phyloP scores from a whole-genome alignment of 2,329 filamentous ascomycete genomes.

The Metarhizium guizhouense region DNA sequence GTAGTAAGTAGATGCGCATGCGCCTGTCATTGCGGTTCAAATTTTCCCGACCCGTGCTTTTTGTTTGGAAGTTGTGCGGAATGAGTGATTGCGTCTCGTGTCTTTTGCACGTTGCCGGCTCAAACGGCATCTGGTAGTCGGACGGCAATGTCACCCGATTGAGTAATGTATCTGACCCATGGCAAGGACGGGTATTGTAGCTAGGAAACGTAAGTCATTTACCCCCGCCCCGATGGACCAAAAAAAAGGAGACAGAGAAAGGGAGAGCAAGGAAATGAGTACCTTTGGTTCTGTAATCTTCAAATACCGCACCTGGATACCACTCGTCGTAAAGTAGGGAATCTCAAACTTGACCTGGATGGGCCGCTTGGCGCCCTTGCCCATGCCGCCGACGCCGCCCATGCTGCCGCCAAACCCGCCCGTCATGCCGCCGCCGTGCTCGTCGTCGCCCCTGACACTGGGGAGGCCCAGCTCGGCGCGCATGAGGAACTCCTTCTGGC shows the following conservation, averaged over 20 bases:
- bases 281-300: conserved; percentile 99
- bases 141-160: conserved; percentile 93
- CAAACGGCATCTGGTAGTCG: conserved; percentile 83
- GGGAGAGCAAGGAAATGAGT: conserved; percentile 12
- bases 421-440: conserved; percentile 94
- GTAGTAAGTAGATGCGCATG: background rate
- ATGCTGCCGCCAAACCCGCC: conserved; percentile 95
- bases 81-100: background rate
- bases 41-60: background rate
- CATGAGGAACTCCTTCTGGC: conserved; percentile 98
- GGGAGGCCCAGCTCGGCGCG: conserved; percentile 90
- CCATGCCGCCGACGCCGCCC: conserved; percentile 70
- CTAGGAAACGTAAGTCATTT: conserved; percentile 33
- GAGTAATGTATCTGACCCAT: conserved; percentile 98
- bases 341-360: conserved; percentile 99
- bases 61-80: background rate
- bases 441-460: conserved; percentile 89
- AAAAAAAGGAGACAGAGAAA: background rate
- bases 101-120: conserved; percentile 14
- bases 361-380: conserved; percentile 83
- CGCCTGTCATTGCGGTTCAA: background rate
- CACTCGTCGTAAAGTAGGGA: conserved; percentile 99
- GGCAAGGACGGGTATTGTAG: conserved; percentile 96
- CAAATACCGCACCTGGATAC: conserved; percentile 94
- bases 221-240: background rate